A percentile compares a stretch with the other conserved stretches of the same genome.
Evolutionary conservation across 2,329 filamentous ascomycete species (phyloP).

Genomic region (Fusarium sp.): DNA sequence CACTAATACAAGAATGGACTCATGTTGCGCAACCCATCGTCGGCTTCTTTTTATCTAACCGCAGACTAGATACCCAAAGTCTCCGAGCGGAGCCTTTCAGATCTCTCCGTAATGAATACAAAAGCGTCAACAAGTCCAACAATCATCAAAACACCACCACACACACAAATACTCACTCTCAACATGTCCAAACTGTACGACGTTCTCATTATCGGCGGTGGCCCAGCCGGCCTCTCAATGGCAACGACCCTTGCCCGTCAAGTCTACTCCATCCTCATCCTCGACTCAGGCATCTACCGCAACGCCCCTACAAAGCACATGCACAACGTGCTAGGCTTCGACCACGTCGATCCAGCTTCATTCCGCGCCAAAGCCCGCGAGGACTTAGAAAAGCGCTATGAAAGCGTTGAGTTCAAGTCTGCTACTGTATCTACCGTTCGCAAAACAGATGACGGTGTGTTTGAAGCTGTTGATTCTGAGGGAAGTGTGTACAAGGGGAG

Average conservation of each 20-base stretch:
- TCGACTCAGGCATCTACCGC: constrained; percentile 63
- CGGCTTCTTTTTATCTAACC: constrained; percentile 2
- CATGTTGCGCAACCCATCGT: not conserved
- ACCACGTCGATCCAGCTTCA: constrained; percentile 51
- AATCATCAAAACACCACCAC: not conserved
- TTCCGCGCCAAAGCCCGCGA: constrained; percentile 51
- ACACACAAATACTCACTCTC: too few species aligned
- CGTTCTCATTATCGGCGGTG: constrained; percentile 64
- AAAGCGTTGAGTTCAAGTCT: constrained; percentile 49
- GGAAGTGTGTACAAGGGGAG: constrained; percentile 59
- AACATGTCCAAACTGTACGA: constrained; percentile 53
- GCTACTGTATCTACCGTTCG: constrained; percentile 44
- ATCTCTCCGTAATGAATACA: constrained; percentile 27
- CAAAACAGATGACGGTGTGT: constrained; percentile 47
- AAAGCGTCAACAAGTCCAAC: not conserved
- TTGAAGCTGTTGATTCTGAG: constrained; percentile 54
- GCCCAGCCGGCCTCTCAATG: constrained; percentile 62
- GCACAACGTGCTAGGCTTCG: constrained; percentile 58
- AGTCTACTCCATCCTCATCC: constrained; percentile 58
- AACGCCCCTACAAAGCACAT: constrained; percentile 60
- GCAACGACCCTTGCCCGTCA: constrained; percentile 62
- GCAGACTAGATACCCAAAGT: constrained; percentile 23
- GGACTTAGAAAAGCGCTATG: constrained; percentile 51
- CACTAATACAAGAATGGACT: not conserved
- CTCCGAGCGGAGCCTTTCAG: constrained; percentile 41